Evolutionary conservation across 2,329 filamentous ascomycete species (phyloP), one percentile per base, ranked within the genome.

Genomic region (Pyrenochaeta sp.): DNA sequence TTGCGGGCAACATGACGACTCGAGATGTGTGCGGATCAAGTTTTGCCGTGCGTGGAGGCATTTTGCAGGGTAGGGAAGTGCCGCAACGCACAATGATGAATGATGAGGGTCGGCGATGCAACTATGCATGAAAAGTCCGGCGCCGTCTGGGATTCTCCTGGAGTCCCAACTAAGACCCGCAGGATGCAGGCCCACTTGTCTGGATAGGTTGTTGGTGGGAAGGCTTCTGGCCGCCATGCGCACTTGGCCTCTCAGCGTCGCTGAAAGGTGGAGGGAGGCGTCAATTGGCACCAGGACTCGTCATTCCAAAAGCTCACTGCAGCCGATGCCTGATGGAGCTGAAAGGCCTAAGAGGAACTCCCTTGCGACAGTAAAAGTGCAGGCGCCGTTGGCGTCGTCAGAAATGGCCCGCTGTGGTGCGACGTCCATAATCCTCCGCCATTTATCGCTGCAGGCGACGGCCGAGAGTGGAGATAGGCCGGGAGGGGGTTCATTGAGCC

Each of bases 151-250:
- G 39, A 45, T 45, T 48, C 32, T 48, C 42, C 51, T 53, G 50
- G 51, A 55, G 45, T 46, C 45, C 50, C 41, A 57, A 52, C 45
- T 53, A 55, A 44, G 55, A 40, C 57, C 49, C 47, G 55, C 60
- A 60, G 57, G 46, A 51, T 52, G 59, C 57, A 60, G 61, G 48
- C 60, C 52, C 56, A 55, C 60, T 59, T 60, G 51, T 48, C 43
- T 60, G 49, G 49, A 52, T 40, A 23, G 43, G 46, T 44, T 45
- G 51, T 47, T 55, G 51, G 53, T 54, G 50, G 48, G 24, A 42
- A 39, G 42, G 35, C 47, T 43, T 41, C 49, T 45, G 56, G 53
- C 42, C 42, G 40, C 44, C 22, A 43, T 44, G 29, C 40, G 41
- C 34, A 30, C 29, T 44, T 41, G 47, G 47, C 54, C 55, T 53